These are phyloP conservation scores for Psilocybe tampanensis DNA, from an alignment of 768 basidiomycete genomes.

Conservation along the genomic window DNA sequence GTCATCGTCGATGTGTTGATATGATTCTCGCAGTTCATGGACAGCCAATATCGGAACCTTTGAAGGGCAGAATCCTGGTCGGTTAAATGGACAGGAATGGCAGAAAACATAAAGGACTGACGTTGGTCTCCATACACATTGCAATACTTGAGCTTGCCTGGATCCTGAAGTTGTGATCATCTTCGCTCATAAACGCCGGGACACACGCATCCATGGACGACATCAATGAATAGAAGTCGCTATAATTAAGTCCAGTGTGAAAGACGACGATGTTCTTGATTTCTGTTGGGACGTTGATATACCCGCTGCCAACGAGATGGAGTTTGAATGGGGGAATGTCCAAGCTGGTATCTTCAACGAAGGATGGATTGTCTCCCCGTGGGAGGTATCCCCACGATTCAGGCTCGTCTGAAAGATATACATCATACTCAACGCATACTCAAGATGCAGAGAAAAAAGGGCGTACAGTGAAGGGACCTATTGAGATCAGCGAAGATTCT, in stretches of 20 bases:
- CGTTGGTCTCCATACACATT: constrained; percentile 14
- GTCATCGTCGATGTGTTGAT: constrained; percentile 14
- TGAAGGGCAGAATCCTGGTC: not conserved
- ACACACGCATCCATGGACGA: constrained; percentile 11
- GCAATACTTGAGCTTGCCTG: constrained; percentile 17
- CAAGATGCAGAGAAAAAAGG: too few species aligned
- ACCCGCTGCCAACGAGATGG: constrained; percentile 11
- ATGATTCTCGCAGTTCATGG: constrained; percentile 5
- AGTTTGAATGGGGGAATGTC: constrained; percentile 9
- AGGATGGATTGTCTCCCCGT: not conserved
- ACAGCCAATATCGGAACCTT: constrained; percentile 9
- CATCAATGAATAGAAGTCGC: constrained; percentile 12
- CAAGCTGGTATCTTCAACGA: not conserved
- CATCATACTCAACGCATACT: not conserved
- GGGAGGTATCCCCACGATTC: constrained; percentile 11
- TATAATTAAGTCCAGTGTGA: constrained; percentile 8
- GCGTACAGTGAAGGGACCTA: constrained; percentile 1
- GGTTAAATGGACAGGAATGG: not conserved
- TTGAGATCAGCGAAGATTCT: constrained; percentile 7
- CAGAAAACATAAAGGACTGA: not conserved
- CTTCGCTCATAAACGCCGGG: constrained; percentile 7
- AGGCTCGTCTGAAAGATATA: constrained; percentile 4
- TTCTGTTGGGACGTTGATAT: constrained; percentile 7
- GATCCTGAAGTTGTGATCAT: constrained; percentile 5
- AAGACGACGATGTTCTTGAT: constrained; percentile 12